These are phyloP conservation scores for Termitomyces sp. DNA, from an alignment of 768 basidiomycete genomes.

Conservation along the genomic window DNA sequence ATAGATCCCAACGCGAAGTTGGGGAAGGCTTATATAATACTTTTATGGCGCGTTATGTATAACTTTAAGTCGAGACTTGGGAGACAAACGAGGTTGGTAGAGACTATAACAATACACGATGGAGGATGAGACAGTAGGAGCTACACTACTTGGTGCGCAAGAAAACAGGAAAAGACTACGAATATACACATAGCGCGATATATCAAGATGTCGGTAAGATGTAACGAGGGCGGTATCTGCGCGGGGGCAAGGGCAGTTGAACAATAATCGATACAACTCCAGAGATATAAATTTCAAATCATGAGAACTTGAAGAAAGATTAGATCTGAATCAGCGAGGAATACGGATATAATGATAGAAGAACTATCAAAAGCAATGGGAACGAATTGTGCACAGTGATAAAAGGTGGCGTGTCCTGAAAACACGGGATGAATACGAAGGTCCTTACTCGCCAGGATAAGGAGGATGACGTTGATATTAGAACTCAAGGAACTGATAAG, in stretches of 20 bases:
- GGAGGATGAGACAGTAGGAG: constrained; percentile 2
- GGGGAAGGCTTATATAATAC: constrained; percentile 5
- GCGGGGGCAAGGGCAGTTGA: background rate
- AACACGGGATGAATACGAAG: constrained; percentile 19
- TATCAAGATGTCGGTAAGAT: constrained; percentile 12
- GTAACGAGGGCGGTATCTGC: constrained; percentile 6
- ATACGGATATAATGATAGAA: constrained; percentile 7
- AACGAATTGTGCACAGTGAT: background rate
- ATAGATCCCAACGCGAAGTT: too few relatives aligned
- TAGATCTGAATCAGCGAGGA: background rate
- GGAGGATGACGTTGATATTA: constrained; percentile 28
- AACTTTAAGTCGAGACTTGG: too few relatives aligned
- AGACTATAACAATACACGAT: constrained; percentile 15
- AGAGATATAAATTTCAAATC: background rate
- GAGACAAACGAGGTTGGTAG: background rate
- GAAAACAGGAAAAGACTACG: constrained; percentile 12
- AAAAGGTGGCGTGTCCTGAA: background rate
- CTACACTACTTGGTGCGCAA: constrained; percentile 16
- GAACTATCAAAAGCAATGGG: background rate
- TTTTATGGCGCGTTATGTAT: too few relatives aligned
- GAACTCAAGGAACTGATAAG: constrained; percentile 77
- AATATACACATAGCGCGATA: constrained; percentile 16
- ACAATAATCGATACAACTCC: constrained; percentile 16
- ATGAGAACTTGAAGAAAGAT: background rate
- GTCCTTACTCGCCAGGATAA: background rate